phyloP scores from a whole-genome alignment of 2,329 filamentous ascomycete genomes.

The Stemphylium beticola region DNA sequence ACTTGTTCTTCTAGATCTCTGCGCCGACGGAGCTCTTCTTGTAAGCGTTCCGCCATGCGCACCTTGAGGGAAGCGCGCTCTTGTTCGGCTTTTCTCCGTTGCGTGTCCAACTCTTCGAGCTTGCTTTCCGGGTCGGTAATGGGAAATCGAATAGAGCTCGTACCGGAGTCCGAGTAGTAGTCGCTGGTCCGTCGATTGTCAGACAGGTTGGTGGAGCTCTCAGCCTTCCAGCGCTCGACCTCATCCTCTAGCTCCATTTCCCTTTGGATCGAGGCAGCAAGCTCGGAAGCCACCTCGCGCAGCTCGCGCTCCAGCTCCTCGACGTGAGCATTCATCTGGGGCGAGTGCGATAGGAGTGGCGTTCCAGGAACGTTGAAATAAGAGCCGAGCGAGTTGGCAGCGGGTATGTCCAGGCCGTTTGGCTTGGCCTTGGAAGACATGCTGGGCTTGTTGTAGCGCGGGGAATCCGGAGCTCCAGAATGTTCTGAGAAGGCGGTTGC shows the following conservation, averaged over 20 bases:
- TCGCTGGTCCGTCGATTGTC: conserved; percentile 83
- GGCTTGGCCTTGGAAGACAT: conserved; percentile 46
- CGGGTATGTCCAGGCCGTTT: conserved; percentile 58
- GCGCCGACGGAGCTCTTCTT: conserved; percentile 81
- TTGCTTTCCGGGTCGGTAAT: conserved; percentile 64
- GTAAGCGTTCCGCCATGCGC: conserved; percentile 82
- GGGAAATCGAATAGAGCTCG: conserved; percentile 80
- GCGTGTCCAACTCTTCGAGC: conserved; percentile 76
- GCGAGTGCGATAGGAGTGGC: conserved; percentile 53
- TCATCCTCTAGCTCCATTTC: conserved; percentile 98
- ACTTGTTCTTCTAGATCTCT: conserved; percentile 83
- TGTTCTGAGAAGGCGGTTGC: conserved; percentile 68
- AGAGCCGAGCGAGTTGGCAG: conserved; percentile 55
- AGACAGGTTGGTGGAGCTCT: conserved; percentile 66
- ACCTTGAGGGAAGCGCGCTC: conserved; percentile 86
- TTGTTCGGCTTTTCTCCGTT: conserved; percentile 85
- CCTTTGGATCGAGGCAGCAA: conserved; percentile 88
- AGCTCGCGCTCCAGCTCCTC: conserved; percentile 94
- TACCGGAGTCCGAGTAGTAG: conserved; percentile 96
- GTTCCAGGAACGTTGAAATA: conserved; percentile 57
- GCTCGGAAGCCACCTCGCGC: conserved; percentile 88
- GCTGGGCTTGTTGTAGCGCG: conserved; percentile 44
- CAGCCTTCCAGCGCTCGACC: conserved; percentile 84
- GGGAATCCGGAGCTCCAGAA: conserved; percentile 65
- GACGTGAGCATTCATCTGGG: conserved; percentile 64